These are phyloP conservation scores for Trichoderma harzianum DNA, from an alignment of 2,329 filamentous ascomycete genomes.

Conservation along the genomic window DNA sequence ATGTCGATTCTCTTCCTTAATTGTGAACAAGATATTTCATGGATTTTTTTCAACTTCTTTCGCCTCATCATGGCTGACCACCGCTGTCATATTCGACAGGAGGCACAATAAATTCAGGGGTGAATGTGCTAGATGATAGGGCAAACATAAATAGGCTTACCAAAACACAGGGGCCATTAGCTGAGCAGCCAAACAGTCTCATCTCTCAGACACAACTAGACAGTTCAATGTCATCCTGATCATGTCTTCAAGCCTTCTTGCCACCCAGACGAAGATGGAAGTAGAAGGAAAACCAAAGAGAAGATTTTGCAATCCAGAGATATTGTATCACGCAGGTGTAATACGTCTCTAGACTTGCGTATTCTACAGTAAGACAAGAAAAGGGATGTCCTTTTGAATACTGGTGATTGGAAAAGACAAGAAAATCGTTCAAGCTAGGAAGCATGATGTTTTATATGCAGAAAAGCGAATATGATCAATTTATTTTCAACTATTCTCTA, in stretches of 20 bases:
- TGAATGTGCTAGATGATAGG: background rate
- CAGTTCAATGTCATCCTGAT: background rate
- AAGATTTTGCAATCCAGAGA: background rate
- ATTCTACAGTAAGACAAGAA: background rate
- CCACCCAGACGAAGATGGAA: background rate
- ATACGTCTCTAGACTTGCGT: background rate
- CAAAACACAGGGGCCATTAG: background rate
- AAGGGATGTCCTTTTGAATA: background rate
- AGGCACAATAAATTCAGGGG: background rate
- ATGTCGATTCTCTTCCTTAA: conserved; percentile 30
- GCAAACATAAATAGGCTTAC: background rate
- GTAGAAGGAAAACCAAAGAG: background rate
- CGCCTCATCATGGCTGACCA: conserved; percentile 26
- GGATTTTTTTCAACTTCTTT: conserved; percentile 26
- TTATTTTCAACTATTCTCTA: background rate
- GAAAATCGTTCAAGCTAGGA: background rate
- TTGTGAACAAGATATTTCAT: conserved; percentile 25
- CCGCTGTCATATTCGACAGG: background rate
- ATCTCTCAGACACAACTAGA: background rate
- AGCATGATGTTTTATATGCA: background rate
- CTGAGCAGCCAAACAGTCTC: background rate
- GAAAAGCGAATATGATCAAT: background rate
- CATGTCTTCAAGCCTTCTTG: background rate
- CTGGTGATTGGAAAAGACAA: background rate
- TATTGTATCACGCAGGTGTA: background rate